These are phyloP conservation scores for Phytophthora idaei DNA, from an alignment of 352 stramenopile genomes.

Conservation along the genomic window DNA sequence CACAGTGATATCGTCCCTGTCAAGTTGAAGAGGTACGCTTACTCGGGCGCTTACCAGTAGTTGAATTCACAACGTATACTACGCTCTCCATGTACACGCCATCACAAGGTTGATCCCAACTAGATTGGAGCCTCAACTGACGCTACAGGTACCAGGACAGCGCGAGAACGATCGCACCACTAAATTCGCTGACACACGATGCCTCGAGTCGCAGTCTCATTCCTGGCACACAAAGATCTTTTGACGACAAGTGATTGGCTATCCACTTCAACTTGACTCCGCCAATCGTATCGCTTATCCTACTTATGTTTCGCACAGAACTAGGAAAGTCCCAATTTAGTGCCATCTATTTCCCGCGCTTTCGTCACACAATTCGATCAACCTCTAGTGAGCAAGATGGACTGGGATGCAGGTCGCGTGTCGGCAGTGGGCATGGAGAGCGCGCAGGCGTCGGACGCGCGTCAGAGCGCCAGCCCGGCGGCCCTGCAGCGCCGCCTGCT, in stretches of 20 bases:
- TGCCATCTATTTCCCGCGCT: conserved; percentile 12
- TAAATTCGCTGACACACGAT: too few relatives aligned
- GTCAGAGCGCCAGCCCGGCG: conserved; percentile 52
- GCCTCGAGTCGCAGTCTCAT: too few relatives aligned
- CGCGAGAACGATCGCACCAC: too few relatives aligned
- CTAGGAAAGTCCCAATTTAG: neutral
- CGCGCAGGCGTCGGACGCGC: conserved; percentile 55
- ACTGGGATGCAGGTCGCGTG: conserved; percentile 83
- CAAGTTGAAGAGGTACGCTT: too few relatives aligned
- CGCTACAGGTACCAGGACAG: too few relatives aligned
- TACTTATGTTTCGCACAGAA: conserved; percentile 1
- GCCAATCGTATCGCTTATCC: neutral
- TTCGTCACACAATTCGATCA: conserved; percentile 14
- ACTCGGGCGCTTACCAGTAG: too few relatives aligned
- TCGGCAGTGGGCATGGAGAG: conserved; percentile 84
- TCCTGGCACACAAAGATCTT: neutral
- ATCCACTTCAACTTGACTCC: conserved; percentile 11
- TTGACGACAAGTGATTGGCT: neutral
- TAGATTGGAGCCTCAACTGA: too few relatives aligned
- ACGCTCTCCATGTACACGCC: too few relatives aligned
- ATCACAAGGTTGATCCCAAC: too few relatives aligned
- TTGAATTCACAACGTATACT: too few relatives aligned
- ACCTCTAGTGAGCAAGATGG: conserved; percentile 44
- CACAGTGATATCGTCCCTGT: too few relatives aligned
- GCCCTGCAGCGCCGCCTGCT: conserved; percentile 69